Base-by-base conservation (phyloP, 495 filamentous ascomycete species). In the Podospora pseudoanserina region DNA sequence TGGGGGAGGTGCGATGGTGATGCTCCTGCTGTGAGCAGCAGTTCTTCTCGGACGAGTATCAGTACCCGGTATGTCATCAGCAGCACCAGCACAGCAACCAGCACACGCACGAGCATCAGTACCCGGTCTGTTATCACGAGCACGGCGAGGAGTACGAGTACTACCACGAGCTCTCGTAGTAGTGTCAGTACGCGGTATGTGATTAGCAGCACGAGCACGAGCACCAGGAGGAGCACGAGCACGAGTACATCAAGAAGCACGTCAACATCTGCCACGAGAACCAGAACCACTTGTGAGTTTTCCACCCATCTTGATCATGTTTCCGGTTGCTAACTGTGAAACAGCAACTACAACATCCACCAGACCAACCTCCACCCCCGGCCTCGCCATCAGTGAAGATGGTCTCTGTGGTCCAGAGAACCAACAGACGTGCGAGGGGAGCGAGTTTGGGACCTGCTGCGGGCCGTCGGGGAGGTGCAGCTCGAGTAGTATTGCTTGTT, bases 381-480 rank as follows among this genome's bases (percentile, higher is more conserved):
- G 70, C 28, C 65, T 73, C 32, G 19, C 65, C 1, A 18, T 71
- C 49, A 76, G 70, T 64, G 39, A 32, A 9, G 62, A 76, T 54
- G 75, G 75, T 19, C 61, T 18, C 4, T 76, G 73, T 63, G 73
- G 74, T 6, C 57, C 70, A 5, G 67, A 68, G 1, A 56, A 60
- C 13, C 59, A 69, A 6, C 71, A 80, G 67, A 81, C 80, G 18
- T 82, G 80, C 69, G 34, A 30, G 9, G 79, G 78, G 44, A 77
- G 73, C 57, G 4, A n/a, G 16, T 78, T 76, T 32, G 80, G 80
- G 13, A 67, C 64, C 7, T 82, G 80, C 73, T 82, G 80, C 71
- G 74, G 72, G n/a, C 63, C 73, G 26, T 67, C 66, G 30, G 71
- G 70, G 26, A 65, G 65, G 26, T 79, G 78, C 68, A 76, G 75